Evolutionary conservation across 805 yeast genomes (phyloP), one percentile per base, ranked within the genome.

Genomic region (Metschnikowia corniflorae): DNA sequence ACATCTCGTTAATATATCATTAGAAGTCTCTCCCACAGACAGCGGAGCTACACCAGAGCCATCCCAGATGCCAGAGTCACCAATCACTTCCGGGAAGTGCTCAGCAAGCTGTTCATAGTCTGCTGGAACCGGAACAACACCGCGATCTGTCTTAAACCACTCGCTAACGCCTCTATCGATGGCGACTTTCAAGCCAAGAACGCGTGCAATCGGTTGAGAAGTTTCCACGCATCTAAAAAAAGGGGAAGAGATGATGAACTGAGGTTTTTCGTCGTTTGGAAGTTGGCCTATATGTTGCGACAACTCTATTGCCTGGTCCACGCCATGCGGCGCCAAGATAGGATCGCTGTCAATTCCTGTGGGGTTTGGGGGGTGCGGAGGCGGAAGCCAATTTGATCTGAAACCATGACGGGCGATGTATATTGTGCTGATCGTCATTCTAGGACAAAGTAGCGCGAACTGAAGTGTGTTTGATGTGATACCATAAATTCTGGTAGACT

Each of bases 301-400:
- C 44, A 93, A 63, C 53, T 93, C 93, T 26, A 74, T 68, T 0
- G 97, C 94, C 61, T 93, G 97, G 8, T 79, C 82, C 2, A 77
- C 80, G 4, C 97, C 98, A 54, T 86, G 95, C 2, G 78, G 78
- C 0, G 97, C 93, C 45, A 93, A 67, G 2, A 86, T 80, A 3
- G 95, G 93, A 51, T 93, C 98, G 39, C 89, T 81, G 42, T 82
- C 89, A 14, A 89, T 80, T 0, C 96, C 96, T 0, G 97, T 89
- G 2, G 95, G 95, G 26, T 80, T 76, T 2, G 82, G 77, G 0
- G 85, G 82, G 46, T 82, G 84, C 16, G 95, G 95, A 10, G 71
- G 75, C 2, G 66, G 75, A 42, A 53, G 68, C 96, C 96, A 87
- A 55, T 89, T 88, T 33, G 95, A 79, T 40, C 97, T 69, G 62